A percentile compares a stretch with the other conserved stretches of the same genome.
These are phyloP conservation scores for Oryza punctata DNA, from an alignment of 176 grass and related monocot species.

Conservation along the genomic window DNA sequence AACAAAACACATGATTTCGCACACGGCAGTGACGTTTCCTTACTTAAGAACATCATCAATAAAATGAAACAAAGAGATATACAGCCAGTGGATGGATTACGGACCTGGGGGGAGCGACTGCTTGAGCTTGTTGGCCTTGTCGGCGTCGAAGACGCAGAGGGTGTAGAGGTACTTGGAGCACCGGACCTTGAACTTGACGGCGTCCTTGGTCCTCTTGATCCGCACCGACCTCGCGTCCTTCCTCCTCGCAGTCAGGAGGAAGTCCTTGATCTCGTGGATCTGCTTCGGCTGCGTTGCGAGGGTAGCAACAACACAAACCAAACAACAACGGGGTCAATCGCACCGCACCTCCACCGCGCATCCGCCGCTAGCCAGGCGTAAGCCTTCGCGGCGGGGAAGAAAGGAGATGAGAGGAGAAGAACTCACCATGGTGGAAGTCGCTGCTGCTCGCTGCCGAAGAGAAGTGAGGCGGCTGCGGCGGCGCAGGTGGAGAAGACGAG, in stretches of 20 bases:
- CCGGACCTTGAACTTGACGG: constrained; percentile 85
- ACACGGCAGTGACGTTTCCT: background rate
- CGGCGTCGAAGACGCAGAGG: constrained; percentile 77
- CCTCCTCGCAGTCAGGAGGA: constrained; percentile 80
- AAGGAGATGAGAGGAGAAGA: background rate
- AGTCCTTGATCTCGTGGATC: constrained; percentile 94
- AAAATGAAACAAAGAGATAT: background rate
- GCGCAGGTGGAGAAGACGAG: background rate
- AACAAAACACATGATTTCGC: background rate
- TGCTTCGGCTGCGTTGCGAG: constrained; percentile 80
- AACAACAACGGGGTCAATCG: background rate
- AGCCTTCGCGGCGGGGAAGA: background rate
- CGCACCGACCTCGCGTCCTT: constrained; percentile 79
- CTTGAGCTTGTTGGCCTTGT: constrained; percentile 90
- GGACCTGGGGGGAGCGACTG: constrained; percentile 78
- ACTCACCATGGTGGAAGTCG: constrained; percentile 25
- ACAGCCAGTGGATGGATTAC: background rate
- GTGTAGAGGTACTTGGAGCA: constrained; percentile 90
- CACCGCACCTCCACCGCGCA: background rate
- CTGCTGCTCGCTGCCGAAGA: background rate
- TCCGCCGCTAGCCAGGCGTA: background rate
- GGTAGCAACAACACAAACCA: background rate
- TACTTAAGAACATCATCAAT: background rate
- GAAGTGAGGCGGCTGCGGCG: background rate
- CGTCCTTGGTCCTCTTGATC: constrained; percentile 80